Percentiles rank a stretch among this genome's conserved stretches.
phyloP scores from a whole-genome alignment of 1,139 yeast species.

The Pichia sp. region DNA sequence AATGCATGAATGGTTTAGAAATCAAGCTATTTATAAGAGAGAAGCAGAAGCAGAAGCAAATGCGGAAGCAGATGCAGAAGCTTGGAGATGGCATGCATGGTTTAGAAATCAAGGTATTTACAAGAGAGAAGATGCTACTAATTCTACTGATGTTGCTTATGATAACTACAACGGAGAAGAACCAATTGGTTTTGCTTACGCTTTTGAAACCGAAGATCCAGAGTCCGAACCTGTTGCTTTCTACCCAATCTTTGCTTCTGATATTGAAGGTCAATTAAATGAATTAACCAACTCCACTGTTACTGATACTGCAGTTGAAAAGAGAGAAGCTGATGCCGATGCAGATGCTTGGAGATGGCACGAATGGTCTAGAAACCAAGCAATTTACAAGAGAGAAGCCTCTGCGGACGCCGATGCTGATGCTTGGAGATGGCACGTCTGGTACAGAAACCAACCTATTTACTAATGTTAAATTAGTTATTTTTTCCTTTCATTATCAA shows the following conservation, averaged over 20 bases:
- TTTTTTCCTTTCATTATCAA: background rate
- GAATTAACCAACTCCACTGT: constrained; percentile 2
- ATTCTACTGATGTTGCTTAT: constrained; percentile 3
- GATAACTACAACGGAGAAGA: constrained; percentile 14
- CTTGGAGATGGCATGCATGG: constrained; percentile 7
- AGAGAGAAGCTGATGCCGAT: constrained; percentile 20
- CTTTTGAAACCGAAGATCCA: constrained; percentile 6
- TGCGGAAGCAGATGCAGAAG: constrained; percentile 6
- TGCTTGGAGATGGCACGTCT: constrained; percentile 12
- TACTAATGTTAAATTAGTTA: background rate
- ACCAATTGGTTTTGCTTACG: constrained; percentile 10
- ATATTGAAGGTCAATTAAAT: constrained; percentile 5
- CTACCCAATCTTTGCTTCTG: constrained; percentile 16
- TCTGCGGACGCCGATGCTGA: constrained; percentile 16
- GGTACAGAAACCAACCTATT: constrained; percentile 15
- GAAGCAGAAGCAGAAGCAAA: constrained; percentile 16
- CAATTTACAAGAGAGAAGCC: constrained; percentile 15
- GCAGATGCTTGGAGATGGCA: constrained; percentile 12
- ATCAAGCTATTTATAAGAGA: constrained; percentile 11
- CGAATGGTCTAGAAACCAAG: constrained; percentile 9
- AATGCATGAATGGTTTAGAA: background rate
- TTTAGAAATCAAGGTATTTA: background rate
- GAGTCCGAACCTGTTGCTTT: constrained; percentile 14
- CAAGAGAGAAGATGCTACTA: constrained; percentile 9
- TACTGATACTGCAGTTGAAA: constrained; percentile 7